Base-by-base conservation (phyloP, 2,329 filamentous ascomycete species). In the Trichoderma brevicompactum region DNA sequence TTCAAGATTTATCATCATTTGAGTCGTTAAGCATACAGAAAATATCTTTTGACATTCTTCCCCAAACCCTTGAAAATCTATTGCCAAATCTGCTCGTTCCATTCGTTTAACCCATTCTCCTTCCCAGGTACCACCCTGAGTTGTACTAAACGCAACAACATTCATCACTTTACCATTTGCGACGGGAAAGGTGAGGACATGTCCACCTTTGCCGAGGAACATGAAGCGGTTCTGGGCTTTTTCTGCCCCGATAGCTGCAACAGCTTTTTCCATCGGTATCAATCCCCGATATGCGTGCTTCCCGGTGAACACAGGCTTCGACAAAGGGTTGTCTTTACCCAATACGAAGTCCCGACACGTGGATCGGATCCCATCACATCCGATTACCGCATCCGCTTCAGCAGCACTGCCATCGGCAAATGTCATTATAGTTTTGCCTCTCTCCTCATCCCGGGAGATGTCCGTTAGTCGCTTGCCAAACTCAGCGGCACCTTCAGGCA, bases 291-390 rank as follows among this genome's bases (percentile, higher is more conserved):
- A 63, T 19, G 59, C 59, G 19, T 63, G 59, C 17, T 63, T 63
- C 8, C 59, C 59, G 7, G 59, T 63, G 15, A 63, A 63, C 2
- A 1, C 2, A 6, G 59, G 59, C 32, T 53, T 38, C 5, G 49
- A 63, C n/a, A 54, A n/a, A 19, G 59, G 49, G 3, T 54, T 54
- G 13, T 52, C 49, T 17, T 63, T 63, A 12, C 59, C 59, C 7
- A 63, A 2, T 3, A 63, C 49, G 3, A 63, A 63, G 2, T 54
- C 49, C 41, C 59, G 50, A 34, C 59, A 63, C 4, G 53, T 28
- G 3, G 68, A 68, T 17, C 52, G 55, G 28, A 69, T 71, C 28
- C 72, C 72, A 55, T 73, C 72, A 32, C 70, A 72, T 0, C 71
- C 72, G 41, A 74, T 58, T n/a, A 73, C 70, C 5, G 67, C 58